A percentile compares a stretch with the other conserved stretches of the same genome.
Evolutionary conservation across 345 rosid genomes (phyloP).

Genomic region (Clarkia xantiana): DNA sequence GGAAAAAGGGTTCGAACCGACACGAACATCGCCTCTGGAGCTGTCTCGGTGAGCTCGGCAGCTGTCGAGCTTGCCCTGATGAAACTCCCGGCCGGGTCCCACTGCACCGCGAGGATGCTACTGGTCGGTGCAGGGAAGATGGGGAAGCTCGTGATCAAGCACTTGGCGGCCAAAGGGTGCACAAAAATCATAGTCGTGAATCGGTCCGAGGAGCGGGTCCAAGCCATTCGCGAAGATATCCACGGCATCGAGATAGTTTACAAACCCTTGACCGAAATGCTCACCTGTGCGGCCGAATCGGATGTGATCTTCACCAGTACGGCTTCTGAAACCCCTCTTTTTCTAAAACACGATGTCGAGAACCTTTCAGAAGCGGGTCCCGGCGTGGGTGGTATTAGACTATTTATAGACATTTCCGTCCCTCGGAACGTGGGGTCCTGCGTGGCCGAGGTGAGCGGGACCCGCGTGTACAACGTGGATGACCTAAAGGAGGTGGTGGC

Average conservation of each 20-base stretch:
- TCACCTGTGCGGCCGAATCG: conserved; percentile 60
- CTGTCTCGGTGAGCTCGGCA: conserved; percentile 68
- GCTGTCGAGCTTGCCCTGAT: conserved; percentile 62
- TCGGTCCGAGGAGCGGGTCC: conserved; percentile 66
- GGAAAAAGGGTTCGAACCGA: conserved; percentile 68
- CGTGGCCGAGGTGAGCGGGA: conserved; percentile 34
- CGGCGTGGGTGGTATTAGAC: conserved; percentile 52
- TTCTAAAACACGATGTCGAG: conserved; percentile 51
- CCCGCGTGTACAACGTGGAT: conserved; percentile 72
- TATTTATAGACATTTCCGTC: conserved; percentile 78
- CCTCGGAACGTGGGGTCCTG: conserved; percentile 90
- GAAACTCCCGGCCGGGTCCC: conserved; percentile 46
- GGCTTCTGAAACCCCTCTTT: conserved; percentile 65
- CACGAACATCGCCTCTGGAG: conserved; percentile 67
- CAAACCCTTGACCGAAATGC: conserved; percentile 57
- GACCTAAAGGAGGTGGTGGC: conserved; percentile 99
- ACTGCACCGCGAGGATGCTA: conserved; percentile 39
- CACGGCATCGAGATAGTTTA: conserved; percentile 51
- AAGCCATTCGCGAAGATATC: conserved; percentile 66
- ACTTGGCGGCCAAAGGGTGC: conserved; percentile 66
- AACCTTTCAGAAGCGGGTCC: conserved; percentile 38
- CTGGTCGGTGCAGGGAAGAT: conserved; percentile 67
- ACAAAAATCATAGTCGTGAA: conserved; percentile 44
- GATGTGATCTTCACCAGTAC: conserved; percentile 93
- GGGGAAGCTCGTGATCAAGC: conserved; percentile 81